Percentiles rank a stretch among this genome's conserved stretches.
Evolutionary conservation across 306 rosid species (phyloP).

Genomic region (Glycyrrhiza uralensis): DNA sequence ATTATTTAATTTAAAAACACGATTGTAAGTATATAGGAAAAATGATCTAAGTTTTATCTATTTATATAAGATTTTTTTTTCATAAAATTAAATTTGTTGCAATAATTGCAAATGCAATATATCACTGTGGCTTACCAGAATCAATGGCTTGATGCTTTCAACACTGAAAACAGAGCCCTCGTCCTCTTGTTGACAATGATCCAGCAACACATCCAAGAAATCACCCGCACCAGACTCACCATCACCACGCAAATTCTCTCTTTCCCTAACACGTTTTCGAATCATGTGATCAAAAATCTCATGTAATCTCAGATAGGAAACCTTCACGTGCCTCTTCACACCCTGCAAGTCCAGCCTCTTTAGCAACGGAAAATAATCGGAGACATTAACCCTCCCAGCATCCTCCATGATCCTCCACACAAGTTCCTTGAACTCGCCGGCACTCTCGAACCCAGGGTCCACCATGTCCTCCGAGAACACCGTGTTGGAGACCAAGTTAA

Average conservation of each 20-base stretch:
- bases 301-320: conserved; percentile 48
- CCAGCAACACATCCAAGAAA: conserved; percentile 55
- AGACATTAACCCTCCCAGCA: conserved; percentile 50
- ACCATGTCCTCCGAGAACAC: conserved; percentile 55
- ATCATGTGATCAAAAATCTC: conserved; percentile 46
- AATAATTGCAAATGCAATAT: not conserved
- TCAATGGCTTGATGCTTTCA: conserved; percentile 45
- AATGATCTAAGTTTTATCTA: too few species aligned
- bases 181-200: conserved; percentile 29
- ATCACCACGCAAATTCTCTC: not conserved
- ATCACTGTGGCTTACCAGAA: conserved; percentile 31
- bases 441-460: conserved; percentile 42
- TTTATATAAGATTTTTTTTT: too few species aligned
- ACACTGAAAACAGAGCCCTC: conserved; percentile 30
- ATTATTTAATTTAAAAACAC: too few species aligned
- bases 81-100: not conserved
- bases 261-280: conserved; percentile 21
- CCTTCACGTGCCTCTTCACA: conserved; percentile 39
- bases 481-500: conserved; percentile 54
- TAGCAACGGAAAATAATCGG: conserved; percentile 51
- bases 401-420: conserved; percentile 71
- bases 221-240: conserved; percentile 34
- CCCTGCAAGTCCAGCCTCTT: conserved; percentile 51
- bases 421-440: conserved; percentile 51
- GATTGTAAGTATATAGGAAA: too few species aligned